Conservation (phyloP, 2,329 filamentous ascomycete species). For the Aspergillus sp. region DNA sequence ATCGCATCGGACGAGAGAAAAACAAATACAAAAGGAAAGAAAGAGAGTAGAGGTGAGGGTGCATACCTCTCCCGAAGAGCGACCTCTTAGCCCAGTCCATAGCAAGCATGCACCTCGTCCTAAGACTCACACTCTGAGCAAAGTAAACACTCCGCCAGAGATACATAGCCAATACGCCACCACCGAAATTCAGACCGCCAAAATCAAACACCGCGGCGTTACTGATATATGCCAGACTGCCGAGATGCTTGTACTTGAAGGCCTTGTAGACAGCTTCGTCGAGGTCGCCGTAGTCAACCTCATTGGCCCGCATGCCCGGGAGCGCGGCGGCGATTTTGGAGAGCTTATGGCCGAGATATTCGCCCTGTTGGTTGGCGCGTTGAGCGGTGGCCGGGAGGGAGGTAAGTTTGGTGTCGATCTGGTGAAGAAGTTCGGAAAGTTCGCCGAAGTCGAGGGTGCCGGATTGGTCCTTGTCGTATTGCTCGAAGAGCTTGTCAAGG, state of each 20-base stretch:
- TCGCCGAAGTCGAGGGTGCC: constrained; percentile 93
- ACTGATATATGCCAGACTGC: constrained; percentile 86
- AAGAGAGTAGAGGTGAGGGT: neutral
- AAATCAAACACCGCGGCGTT: constrained; percentile 95
- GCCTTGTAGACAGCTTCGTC: constrained; percentile 90
- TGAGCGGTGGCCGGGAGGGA: constrained; percentile 92
- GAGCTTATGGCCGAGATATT: constrained; percentile 87
- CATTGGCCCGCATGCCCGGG: constrained; percentile 67
- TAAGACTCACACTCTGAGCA: constrained; percentile 88
- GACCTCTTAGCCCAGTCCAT: constrained; percentile 99
- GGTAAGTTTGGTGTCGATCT: constrained; percentile 92
- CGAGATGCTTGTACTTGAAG: constrained; percentile 88
- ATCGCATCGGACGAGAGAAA: too few relatives aligned
- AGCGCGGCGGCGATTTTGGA: constrained; percentile 77
- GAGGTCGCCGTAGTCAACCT: constrained; percentile 78
- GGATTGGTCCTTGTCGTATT: constrained; percentile 87
- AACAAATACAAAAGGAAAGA: neutral
- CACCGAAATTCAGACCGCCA: constrained; percentile 66
- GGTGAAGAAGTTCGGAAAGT: constrained; percentile 73
- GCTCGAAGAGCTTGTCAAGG: constrained; percentile 79
- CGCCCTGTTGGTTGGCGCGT: constrained; percentile 89
- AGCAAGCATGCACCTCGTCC: constrained; percentile 77
- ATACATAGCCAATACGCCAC: constrained; percentile 87
- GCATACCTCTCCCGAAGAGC: constrained; percentile 86
- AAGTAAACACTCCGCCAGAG: constrained; percentile 96